Base-by-base conservation (phyloP, 176 grass and related monocot genomes). In the Juncus inflexus region DNA sequence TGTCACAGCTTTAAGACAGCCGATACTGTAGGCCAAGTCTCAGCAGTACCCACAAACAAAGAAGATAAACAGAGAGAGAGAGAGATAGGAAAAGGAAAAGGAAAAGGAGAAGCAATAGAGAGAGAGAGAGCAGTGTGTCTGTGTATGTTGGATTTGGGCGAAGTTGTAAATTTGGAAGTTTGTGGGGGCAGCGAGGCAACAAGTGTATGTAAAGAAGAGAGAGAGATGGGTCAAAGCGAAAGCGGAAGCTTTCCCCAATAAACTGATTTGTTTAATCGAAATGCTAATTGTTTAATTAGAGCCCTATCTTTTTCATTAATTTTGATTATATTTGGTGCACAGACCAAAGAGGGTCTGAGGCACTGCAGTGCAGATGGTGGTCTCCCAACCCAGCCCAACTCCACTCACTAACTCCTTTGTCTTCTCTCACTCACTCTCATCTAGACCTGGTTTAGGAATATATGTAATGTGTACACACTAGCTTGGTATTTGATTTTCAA, bases 211-310 rank as follows among this genome's bases (percentile, higher is more conserved):
- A 81, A 53, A 72, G 61, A 73, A 52, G 80, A 28, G 19, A 28
- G 19, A 28, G 19, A 80, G 80, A 80, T 68, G 78, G 81, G 84
- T 87, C 78, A 84, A 92, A 84, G 81, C 42, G 9, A 72, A 62
- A 78, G 79, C 57, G 58, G 36, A 38, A 61, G 55, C 69, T 55
- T 58, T 73, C 47, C 28, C 55, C 10, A 60, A 50, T 52, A 62
- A 52, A 62, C 40, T 37, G 36, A 15, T 74, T 62, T 12, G 12
- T 19, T 61, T 5, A 61, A 61, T 19, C 6, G 1, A 19, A 61
- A 8, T 19, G 28, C 2, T 61, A 19, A 61, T 61, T 19, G 11
- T 61, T 36, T 61, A 61, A 61, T 19, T 61, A 15, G 13, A 0
- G 12, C 13, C 6, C 13, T 19, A 61, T 19, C 4, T 28, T 28